Evolutionary conservation across 2,329 filamentous ascomycete genomes (phyloP).

Genomic region (Metarhizium humberi): DNA sequence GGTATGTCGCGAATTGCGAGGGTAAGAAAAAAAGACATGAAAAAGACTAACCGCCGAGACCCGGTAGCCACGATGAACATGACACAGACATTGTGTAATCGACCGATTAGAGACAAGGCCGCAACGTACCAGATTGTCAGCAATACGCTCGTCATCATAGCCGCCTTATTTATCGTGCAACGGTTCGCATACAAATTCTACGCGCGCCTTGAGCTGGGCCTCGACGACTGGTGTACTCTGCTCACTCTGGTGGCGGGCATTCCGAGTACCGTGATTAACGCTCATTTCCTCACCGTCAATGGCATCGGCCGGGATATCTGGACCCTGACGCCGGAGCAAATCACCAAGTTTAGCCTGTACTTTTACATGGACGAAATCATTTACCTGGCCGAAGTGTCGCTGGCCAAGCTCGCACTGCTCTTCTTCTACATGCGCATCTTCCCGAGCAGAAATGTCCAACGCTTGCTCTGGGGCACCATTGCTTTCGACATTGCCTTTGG

Average conservation of each 20-base stretch:
- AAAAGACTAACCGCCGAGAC: background rate
- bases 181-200: slow-evolving; percentile 29
- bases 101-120: slow-evolving; percentile 20
- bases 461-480: slow-evolving; percentile 20
- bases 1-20: background rate
- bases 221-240: slow-evolving; percentile 29
- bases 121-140: slow-evolving; percentile 22
- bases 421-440: slow-evolving; percentile 31
- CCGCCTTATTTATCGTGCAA: slow-evolving; percentile 29
- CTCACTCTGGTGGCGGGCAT: slow-evolving; percentile 17
- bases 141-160: slow-evolving; percentile 23
- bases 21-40: background rate
- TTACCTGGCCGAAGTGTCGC: slow-evolving; percentile 15
- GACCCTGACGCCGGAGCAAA: slow-evolving; percentile 8
- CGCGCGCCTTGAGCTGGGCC: slow-evolving; percentile 22
- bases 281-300: slow-evolving; percentile 5
- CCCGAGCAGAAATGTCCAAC: slow-evolving; percentile 16
- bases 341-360: slow-evolving; percentile 12
- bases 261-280: slow-evolving; percentile 19
- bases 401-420: slow-evolving; percentile 29
- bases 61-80: slow-evolving; percentile 16
- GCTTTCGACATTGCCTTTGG: slow-evolving; percentile 18
- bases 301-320: slow-evolving; percentile 19
- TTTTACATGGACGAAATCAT: slow-evolving; percentile 23
- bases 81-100: slow-evolving; percentile 11